These are phyloP conservation scores for Hypoxylon sp. DNA, from an alignment of 2,329 filamentous ascomycete species.

Conservation along the genomic window DNA sequence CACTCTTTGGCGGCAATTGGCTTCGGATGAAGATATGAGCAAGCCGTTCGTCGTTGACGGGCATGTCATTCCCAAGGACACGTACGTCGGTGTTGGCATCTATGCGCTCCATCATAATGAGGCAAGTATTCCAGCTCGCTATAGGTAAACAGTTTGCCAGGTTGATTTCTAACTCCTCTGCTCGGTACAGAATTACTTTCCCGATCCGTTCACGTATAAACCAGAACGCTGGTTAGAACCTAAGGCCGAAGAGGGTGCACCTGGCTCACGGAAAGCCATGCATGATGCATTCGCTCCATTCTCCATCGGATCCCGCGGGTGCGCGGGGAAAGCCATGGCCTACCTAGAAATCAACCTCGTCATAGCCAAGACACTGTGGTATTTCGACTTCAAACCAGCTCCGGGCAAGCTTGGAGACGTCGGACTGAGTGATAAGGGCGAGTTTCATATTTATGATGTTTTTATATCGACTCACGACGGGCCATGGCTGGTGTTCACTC, in stretches of 20 bases:
- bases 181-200: slow-evolving; percentile 31
- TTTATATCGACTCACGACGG: slow-evolving; percentile 29
- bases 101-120: slow-evolving; percentile 47
- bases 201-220: slow-evolving; percentile 28
- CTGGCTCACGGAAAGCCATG: slow-evolving; percentile 47
- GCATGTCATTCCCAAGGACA: too few species aligned
- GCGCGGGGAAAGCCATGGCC: slow-evolving; percentile 58
- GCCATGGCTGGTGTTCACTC: slow-evolving; percentile 22
- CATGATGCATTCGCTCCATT: slow-evolving; percentile 58
- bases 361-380: slow-evolving; percentile 58
- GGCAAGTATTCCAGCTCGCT: neutral
- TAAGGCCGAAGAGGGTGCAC: slow-evolving; percentile 1
- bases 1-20: slow-evolving; percentile 37
- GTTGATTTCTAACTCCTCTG: neutral
- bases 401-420: slow-evolving; percentile 21
- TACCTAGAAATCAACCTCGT: slow-evolving; percentile 60
- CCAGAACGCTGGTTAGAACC: slow-evolving; percentile 37
- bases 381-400: slow-evolving; percentile 55
- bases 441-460: slow-evolving; percentile 32
- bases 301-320: slow-evolving; percentile 58
- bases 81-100: slow-evolving; percentile 38
- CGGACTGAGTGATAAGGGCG: slow-evolving; percentile 24
- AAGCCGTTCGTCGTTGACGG: slow-evolving; percentile 36
- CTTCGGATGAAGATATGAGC: slow-evolving; percentile 21
- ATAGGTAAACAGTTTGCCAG: neutral